Percentiles rank a stretch among this genome's conserved stretches.
phyloP scores from a whole-genome alignment of 495 filamentous ascomycete genomes.

The Penicillium argentinense region DNA sequence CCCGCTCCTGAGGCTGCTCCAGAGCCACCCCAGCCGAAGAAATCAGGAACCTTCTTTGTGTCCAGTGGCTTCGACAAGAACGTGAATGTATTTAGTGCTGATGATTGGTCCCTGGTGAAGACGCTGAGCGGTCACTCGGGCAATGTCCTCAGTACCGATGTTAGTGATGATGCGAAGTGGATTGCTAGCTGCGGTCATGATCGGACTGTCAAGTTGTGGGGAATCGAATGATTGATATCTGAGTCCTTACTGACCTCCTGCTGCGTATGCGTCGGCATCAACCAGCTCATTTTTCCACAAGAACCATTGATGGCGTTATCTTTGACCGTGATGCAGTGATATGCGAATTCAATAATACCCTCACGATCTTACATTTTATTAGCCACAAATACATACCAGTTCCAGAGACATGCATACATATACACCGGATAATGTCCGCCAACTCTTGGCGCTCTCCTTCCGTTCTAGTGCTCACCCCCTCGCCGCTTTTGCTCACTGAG shows the following conservation, averaged over 20 bases:
- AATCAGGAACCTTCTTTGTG: conserved; percentile 85
- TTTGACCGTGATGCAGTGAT: not conserved
- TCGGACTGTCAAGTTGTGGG: conserved; percentile 95
- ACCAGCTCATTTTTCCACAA: no score
- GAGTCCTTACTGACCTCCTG: not conserved
- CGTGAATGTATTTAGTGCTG: conserved; percentile 91
- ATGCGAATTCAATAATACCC: no score
- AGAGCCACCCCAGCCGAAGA: conserved; percentile 48
- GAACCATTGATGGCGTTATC: no score
- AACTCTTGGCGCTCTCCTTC: no score
- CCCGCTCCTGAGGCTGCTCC: conserved; percentile 13
- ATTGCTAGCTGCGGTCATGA: conserved; percentile 93
- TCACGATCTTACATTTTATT: no score
- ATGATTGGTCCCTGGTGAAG: conserved; percentile 92
- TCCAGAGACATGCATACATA: no score
- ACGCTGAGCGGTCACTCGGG: conserved; percentile 86
- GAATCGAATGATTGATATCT: conserved; percentile 62
- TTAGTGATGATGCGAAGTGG: conserved; percentile 82
- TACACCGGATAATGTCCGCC: no score
- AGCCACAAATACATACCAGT: no score
- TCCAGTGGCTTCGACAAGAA: conserved; percentile 91
- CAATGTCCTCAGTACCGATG: conserved; percentile 86
- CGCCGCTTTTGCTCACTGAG: no score
- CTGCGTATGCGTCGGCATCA: not conserved
- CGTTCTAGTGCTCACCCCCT: no score